A percentile compares a stretch with the other conserved stretches of the same genome.
Evolutionary conservation across 768 basidiomycete genomes (phyloP).

Genomic region (Candolleomyces eurysporus): DNA sequence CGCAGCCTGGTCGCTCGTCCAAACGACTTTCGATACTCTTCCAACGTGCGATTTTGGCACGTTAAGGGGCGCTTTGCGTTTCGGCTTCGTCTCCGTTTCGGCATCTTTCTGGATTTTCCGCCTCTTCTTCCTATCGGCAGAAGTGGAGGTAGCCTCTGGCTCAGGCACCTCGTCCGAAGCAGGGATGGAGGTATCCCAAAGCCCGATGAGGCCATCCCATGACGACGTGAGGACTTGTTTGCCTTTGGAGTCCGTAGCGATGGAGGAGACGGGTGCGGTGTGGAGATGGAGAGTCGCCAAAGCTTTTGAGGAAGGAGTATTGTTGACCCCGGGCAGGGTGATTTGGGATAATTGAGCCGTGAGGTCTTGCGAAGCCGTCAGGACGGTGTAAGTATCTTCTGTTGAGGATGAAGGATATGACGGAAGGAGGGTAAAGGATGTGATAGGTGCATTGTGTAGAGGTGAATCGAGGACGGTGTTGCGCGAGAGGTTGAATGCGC

Average conservation of each 20-base stretch:
- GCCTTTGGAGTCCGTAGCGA: conserved; percentile 54
- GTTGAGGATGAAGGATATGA: conserved; percentile 1
- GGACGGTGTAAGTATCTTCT: conserved; percentile 40
- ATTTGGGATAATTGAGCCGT: conserved; percentile 58
- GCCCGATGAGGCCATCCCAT: conserved; percentile 84
- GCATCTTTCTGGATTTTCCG: conserved; percentile 45
- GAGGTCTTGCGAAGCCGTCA: conserved; percentile 78
- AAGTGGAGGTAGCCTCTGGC: conserved; percentile 25
- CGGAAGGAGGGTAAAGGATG: conserved; percentile 59
- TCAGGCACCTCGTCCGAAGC: conserved; percentile 59
- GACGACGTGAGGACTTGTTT: conserved; percentile 75
- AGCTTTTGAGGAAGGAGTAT: conserved; percentile 19
- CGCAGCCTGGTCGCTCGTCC: conserved; percentile 39
- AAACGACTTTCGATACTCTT: conserved; percentile 73
- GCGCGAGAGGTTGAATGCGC: conserved; percentile 72
- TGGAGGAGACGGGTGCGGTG: conserved; percentile 73
- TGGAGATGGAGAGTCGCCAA: conserved; percentile 82
- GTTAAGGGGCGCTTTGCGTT: conserved; percentile 63
- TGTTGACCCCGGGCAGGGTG: conserved; percentile 21
- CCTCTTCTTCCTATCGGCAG: conserved; percentile 56
- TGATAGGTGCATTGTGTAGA: conserved; percentile 65
- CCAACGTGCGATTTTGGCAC: conserved; percentile 85
- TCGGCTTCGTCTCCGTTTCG: conserved; percentile 29
- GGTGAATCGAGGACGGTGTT: conserved; percentile 46
- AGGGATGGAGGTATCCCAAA: conserved; percentile 73